phyloP scores from a whole-genome alignment of 441 rosid species.

The Gossypium davidsonii region DNA sequence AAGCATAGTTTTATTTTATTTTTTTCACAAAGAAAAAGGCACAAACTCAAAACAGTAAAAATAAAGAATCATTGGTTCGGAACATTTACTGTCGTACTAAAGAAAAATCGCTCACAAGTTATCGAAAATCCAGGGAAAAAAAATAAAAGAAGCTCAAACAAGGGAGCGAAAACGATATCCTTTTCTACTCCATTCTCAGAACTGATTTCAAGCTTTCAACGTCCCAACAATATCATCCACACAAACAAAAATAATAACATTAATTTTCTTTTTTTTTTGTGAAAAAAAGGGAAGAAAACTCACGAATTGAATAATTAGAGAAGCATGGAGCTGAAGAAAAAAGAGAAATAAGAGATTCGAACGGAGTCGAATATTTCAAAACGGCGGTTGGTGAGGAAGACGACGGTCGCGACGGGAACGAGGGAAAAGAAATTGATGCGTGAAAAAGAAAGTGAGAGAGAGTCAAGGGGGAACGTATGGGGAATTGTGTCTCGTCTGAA shows the following conservation, averaged over 20 bases:
- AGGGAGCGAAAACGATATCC: background rate
- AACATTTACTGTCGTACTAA: background rate
- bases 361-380: background rate
- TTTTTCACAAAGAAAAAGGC: background rate
- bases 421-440: background rate
- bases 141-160: background rate
- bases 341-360: background rate
- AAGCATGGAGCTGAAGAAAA: background rate
- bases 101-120: background rate
- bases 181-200: background rate
- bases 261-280: background rate
- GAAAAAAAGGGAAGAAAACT: background rate
- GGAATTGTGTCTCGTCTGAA: conserved; percentile 52
- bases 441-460: background rate
- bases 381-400: background rate
- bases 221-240: background rate
- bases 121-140: background rate
- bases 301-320: background rate
- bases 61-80: background rate
- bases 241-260: background rate
- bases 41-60: background rate
- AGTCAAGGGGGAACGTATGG: conserved; percentile 32
- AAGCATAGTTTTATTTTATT: background rate
- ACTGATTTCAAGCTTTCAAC: background rate
- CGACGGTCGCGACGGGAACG: conserved; percentile 25